Percentiles rank a stretch among this genome's conserved stretches.
These are phyloP conservation scores for Kluyveromyces wickerhamii DNA, from an alignment of 805 yeast species.

Conservation along the genomic window DNA sequence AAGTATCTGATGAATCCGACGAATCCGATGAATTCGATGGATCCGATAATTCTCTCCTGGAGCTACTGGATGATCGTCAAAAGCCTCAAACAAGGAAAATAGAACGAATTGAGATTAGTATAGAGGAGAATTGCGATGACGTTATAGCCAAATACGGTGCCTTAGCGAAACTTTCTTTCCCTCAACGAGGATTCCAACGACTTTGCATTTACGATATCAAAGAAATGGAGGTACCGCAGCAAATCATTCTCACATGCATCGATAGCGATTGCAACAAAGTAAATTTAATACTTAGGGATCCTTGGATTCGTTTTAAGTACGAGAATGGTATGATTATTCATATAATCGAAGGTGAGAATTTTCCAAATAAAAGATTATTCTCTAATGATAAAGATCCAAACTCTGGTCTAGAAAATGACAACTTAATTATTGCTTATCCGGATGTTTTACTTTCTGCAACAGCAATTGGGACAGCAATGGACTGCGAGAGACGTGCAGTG, in stretches of 20 bases:
- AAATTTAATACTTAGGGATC: constrained; percentile 51
- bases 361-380: constrained; percentile 20
- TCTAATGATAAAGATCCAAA: constrained; percentile 25
- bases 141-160: constrained; percentile 8
- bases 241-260: constrained; percentile 46
- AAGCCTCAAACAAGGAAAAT: background rate
- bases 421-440: constrained; percentile 75
- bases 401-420: constrained; percentile 33
- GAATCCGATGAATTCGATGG: constrained; percentile 1
- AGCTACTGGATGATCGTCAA: constrained; percentile 1
- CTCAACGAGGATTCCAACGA: constrained; percentile 36
- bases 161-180: constrained; percentile 37
- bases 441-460: constrained; percentile 80
- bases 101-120: background rate
- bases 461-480: constrained; percentile 62
- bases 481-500: constrained; percentile 66
- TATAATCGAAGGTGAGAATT: constrained; percentile 39
- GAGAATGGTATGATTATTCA: constrained; percentile 52
- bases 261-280: constrained; percentile 28
- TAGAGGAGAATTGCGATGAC: background rate
- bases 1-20: background rate
- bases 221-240: constrained; percentile 30
- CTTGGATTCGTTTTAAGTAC: constrained; percentile 46
- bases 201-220: constrained; percentile 16
- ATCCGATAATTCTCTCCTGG: constrained; percentile 3